A percentile compares a stretch with the other conserved stretches of the same genome.
Evolutionary conservation across 306 rosid genomes (phyloP).

Genomic region (Quercus gilva): DNA sequence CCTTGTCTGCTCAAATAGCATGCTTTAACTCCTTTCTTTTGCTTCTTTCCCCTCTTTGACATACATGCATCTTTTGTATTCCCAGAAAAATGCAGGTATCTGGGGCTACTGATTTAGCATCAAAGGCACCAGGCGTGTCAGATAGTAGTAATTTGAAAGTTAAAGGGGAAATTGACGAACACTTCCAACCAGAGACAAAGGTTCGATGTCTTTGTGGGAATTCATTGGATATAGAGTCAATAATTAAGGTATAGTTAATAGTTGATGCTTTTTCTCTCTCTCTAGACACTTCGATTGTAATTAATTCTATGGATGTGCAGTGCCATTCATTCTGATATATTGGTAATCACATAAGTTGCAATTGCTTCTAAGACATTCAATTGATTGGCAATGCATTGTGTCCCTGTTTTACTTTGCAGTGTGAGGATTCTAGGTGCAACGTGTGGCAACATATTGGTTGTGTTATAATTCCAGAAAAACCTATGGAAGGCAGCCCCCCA

Average conservation of each 20-base stretch:
- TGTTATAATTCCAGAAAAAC: slow-evolving; percentile 87
- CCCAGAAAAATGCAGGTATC: slow-evolving; percentile 94
- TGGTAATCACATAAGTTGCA: neutral
- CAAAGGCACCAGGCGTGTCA: slow-evolving; percentile 76
- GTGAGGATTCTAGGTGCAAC: slow-evolving; percentile 80
- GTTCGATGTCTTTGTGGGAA: slow-evolving; percentile 92
- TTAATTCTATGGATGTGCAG: slow-evolving; percentile 4
- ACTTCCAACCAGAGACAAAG: slow-evolving; percentile 61
- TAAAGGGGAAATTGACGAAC: slow-evolving; percentile 79
- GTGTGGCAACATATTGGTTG: slow-evolving; percentile 95
- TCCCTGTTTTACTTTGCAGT: slow-evolving; percentile 52
- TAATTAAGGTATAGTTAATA: slow-evolving; percentile 68
- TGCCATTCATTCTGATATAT: neutral
- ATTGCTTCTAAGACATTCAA: slow-evolving; percentile 5
- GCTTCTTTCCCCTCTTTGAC: neutral
- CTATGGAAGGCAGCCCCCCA: slow-evolving; percentile 62
- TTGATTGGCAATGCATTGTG: neutral
- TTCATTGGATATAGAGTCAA: slow-evolving; percentile 69
- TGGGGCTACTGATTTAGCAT: slow-evolving; percentile 88
- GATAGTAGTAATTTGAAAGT: slow-evolving; percentile 77
- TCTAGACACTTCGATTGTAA: slow-evolving; percentile 1
- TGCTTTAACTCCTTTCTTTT: neutral
- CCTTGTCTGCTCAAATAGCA: neutral
- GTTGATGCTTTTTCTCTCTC: slow-evolving; percentile 2
- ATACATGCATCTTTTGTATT: slow-evolving; percentile 12